Evolutionary conservation across 2,329 filamentous ascomycete genomes (phyloP).

Genomic region (Talaromyces sp.): DNA sequence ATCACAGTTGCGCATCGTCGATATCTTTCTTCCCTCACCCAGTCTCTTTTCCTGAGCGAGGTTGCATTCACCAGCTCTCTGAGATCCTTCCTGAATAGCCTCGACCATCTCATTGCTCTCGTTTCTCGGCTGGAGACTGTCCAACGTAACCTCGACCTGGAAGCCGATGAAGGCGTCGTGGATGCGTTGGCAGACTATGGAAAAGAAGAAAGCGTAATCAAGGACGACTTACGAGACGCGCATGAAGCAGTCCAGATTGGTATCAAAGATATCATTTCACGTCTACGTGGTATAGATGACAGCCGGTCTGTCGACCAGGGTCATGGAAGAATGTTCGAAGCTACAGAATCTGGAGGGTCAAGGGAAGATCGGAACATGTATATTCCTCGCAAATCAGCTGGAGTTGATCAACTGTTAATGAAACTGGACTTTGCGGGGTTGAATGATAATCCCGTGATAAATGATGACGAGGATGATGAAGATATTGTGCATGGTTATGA

Average conservation of each 20-base stretch:
- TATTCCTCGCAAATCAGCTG: constrained; percentile 68
- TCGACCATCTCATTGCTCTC: constrained; percentile 78
- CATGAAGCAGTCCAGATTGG: constrained; percentile 63
- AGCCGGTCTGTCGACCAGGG: constrained; percentile 43
- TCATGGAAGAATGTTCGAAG: constrained; percentile 32
- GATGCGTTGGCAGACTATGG: constrained; percentile 69
- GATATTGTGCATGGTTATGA: constrained; percentile 11
- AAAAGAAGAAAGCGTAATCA: constrained; percentile 68
- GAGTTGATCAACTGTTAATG: constrained; percentile 83
- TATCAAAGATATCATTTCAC: constrained; percentile 60
- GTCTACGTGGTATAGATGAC: constrained; percentile 60
- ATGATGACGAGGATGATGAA: background rate
- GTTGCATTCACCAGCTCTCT: constrained; percentile 39
- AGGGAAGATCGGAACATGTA: constrained; percentile 49
- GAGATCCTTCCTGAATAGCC: constrained; percentile 46
- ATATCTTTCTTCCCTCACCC: constrained; percentile 66
- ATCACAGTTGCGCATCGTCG: constrained; percentile 74
- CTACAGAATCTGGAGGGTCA: constrained; percentile 21
- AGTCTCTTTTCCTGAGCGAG: constrained; percentile 45
- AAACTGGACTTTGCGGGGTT: constrained; percentile 67
- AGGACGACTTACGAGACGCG: constrained; percentile 61
- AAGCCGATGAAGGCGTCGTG: constrained; percentile 76
- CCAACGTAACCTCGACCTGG: constrained; percentile 75
- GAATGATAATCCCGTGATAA: constrained; percentile 20
- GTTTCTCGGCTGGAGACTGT: constrained; percentile 71